Evolutionary conservation across 179 eudicot genomes (phyloP).

Genomic region (Vitellaria paradoxa): DNA sequence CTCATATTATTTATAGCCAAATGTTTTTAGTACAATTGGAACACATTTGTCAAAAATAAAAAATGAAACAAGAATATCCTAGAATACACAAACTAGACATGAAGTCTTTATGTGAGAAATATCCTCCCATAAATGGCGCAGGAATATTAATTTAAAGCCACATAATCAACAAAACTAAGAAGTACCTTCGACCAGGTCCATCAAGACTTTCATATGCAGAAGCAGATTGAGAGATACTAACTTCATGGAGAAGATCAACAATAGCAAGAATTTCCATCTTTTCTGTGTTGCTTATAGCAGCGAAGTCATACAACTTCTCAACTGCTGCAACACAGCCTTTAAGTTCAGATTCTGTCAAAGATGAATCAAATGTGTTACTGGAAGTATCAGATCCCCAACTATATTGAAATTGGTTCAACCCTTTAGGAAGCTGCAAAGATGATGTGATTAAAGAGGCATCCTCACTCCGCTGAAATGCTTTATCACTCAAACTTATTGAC

Average conservation of each 20-base stretch:
- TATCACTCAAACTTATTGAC: slow-evolving; percentile 32
- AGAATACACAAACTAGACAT: not conserved
- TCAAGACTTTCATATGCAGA: slow-evolving; percentile 89
- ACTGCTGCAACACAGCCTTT: slow-evolving; percentile 43
- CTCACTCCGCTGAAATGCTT: slow-evolving; percentile 50
- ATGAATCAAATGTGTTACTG: slow-evolving; percentile 26
- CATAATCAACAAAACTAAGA: slow-evolving; percentile 2
- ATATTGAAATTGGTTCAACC: slow-evolving; percentile 28
- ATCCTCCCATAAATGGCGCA: not conserved
- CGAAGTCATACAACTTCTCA: slow-evolving; percentile 45
- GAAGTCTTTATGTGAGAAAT: not conserved
- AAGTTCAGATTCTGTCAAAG: slow-evolving; percentile 44
- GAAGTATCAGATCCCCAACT: slow-evolving; percentile 35
- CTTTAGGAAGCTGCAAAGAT: slow-evolving; percentile 40
- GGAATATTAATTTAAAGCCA: not conserved
- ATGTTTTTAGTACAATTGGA: no score
- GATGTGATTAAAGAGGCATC: slow-evolving; percentile 30
- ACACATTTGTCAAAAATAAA: no score
- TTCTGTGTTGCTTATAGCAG: slow-evolving; percentile 46
- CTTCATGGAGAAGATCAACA: slow-evolving; percentile 74
- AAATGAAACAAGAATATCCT: no score
- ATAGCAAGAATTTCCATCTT: slow-evolving; percentile 64
- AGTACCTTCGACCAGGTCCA: slow-evolving; percentile 92
- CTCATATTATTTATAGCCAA: no score
- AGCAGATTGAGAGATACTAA: slow-evolving; percentile 48